Percentiles rank a stretch among this genome's conserved stretches.
Evolutionary conservation across 2,329 filamentous ascomycete genomes (phyloP).

Genomic region (Dryadomyces quercus-mongolicae): DNA sequence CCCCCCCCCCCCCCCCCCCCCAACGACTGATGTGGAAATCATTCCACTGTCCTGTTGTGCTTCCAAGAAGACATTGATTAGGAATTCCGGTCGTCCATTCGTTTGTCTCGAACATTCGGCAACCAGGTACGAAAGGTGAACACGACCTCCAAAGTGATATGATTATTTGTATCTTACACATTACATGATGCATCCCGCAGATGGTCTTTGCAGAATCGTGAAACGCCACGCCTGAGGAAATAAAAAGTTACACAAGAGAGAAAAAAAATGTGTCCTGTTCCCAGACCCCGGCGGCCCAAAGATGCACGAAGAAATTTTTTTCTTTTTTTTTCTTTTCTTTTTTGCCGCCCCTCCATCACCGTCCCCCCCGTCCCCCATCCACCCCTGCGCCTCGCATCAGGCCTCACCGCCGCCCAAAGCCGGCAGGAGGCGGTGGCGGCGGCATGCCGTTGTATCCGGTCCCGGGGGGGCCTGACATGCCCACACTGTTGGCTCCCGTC

Average conservation of each 20-base stretch:
- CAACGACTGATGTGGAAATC: background rate
- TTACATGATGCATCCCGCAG: background rate
- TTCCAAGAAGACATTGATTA: background rate
- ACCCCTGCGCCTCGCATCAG: background rate
- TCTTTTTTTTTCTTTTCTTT: background rate
- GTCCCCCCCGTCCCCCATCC: background rate
- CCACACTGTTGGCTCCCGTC: conserved; percentile 21
- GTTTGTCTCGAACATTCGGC: background rate
- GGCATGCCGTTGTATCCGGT: conserved; percentile 9
- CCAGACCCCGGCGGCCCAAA: background rate
- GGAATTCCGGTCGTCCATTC: background rate
- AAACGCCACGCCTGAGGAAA: background rate
- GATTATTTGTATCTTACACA: background rate
- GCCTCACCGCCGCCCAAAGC: conserved; percentile 16
- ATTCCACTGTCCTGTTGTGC: background rate
- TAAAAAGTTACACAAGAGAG: background rate
- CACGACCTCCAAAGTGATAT: background rate
- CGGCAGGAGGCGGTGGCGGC: conserved; percentile 13
- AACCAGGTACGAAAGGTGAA: background rate
- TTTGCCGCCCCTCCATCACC: background rate
- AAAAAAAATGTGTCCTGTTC: background rate
- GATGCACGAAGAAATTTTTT: background rate
- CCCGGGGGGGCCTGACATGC: conserved; percentile 8
- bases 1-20: too few species aligned
- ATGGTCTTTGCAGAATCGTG: background rate